These are phyloP conservation scores for Takakia lepidozioides DNA, from an alignment of 225 moss, liverwort and hornwort species.

Conservation along the genomic window DNA sequence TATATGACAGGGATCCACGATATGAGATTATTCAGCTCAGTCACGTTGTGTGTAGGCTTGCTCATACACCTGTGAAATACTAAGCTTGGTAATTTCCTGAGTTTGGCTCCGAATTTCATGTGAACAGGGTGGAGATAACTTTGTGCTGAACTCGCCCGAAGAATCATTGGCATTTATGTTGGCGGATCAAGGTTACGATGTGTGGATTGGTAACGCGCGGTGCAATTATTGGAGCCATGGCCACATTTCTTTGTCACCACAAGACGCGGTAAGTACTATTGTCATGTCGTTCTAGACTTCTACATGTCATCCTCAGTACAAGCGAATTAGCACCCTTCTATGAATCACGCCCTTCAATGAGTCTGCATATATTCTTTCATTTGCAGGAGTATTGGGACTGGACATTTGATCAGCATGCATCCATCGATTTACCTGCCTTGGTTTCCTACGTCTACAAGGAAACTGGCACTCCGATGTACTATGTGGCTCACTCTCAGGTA, in stretches of 20 bases:
- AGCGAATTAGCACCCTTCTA: too few relatives aligned
- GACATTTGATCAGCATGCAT: conserved; percentile 60
- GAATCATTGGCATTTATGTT: conserved; percentile 33
- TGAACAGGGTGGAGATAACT: conserved; percentile 29
- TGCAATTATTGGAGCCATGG: conserved; percentile 32
- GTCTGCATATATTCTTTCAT: neutral
- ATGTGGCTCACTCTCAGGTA: conserved; percentile 87
- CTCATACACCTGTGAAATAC: too few relatives aligned
- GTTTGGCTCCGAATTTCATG: too few relatives aligned
- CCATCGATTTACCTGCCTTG: conserved; percentile 59
- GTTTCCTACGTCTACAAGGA: conserved; percentile 32
- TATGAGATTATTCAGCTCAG: too few relatives aligned
- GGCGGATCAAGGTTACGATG: conserved; percentile 36
- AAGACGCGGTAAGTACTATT: conserved; percentile 11
- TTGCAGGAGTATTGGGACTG: conserved; percentile 42
- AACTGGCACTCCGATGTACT: conserved; percentile 46
- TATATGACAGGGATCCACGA: too few relatives aligned
- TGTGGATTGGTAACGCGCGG: conserved; percentile 39
- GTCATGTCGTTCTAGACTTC: neutral
- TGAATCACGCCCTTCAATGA: too few relatives aligned
- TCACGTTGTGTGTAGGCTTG: too few relatives aligned
- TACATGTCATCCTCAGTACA: too few relatives aligned
- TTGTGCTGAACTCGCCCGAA: conserved; percentile 28
- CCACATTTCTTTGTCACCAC: conserved; percentile 11
- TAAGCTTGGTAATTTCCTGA: too few relatives aligned